Conservation (phyloP, 768 basidiomycete species). For the Serendipita vermifera region DNA sequence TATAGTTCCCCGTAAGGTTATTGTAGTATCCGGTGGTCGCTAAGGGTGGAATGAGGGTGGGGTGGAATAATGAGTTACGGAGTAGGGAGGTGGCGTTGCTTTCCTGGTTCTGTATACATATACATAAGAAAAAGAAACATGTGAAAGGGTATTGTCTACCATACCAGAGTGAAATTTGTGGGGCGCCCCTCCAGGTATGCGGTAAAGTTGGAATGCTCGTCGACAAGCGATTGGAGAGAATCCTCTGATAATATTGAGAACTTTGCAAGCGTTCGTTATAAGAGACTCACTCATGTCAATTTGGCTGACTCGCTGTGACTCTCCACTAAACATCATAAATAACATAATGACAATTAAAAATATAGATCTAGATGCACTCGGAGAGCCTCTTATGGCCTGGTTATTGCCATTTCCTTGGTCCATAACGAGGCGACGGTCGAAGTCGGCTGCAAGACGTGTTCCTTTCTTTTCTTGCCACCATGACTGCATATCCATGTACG, state of each 20-base stretch:
- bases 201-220: neutral
- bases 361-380: conserved; percentile 10
- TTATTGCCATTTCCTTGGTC: neutral
- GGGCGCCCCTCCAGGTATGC: neutral
- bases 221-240: neutral
- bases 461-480: neutral
- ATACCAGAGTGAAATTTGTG: neutral
- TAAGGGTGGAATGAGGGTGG: neutral
- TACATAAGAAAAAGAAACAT: neutral
- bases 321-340: neutral
- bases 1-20: neutral
- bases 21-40: neutral
- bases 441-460: too few species aligned
- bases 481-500: neutral
- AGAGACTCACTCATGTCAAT: neutral
- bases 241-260: neutral
- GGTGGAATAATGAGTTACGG: neutral
- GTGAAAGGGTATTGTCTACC: neutral
- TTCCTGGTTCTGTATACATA: neutral
- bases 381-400: neutral
- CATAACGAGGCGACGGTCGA: conserved; percentile 11
- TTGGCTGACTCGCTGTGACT: neutral
- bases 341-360: neutral
- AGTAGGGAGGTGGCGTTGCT: neutral
- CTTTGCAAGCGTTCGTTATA: neutral